These are phyloP conservation scores for Pezicula neosporulosa DNA, from an alignment of 2,329 filamentous ascomycete genomes.

Conservation along the genomic window DNA sequence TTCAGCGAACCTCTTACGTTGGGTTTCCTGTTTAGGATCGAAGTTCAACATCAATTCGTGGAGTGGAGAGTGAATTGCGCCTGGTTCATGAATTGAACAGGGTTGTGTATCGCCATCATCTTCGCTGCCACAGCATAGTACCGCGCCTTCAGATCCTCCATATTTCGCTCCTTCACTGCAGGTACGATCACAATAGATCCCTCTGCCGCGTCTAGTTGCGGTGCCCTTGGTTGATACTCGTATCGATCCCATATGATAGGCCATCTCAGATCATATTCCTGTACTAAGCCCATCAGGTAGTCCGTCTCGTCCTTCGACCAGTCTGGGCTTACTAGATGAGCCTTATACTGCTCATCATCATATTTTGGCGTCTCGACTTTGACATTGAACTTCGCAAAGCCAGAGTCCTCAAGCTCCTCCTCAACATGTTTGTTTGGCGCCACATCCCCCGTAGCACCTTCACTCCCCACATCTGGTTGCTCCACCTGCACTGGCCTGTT, in stretches of 20 bases:
- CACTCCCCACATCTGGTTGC: too few relatives aligned
- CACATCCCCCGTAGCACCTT: slow-evolving; percentile 31
- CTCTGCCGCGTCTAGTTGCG: slow-evolving; percentile 38
- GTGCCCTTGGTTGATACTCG: slow-evolving; percentile 57
- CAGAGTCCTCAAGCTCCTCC: slow-evolving; percentile 49
- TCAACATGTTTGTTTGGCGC: slow-evolving; percentile 34
- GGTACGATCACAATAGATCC: slow-evolving; percentile 50
- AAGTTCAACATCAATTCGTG: slow-evolving; percentile 87
- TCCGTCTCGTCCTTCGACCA: slow-evolving; percentile 96
- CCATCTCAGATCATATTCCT: slow-evolving; percentile 86
- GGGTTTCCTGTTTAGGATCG: slow-evolving; percentile 73
- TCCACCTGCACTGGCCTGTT: slow-evolving; percentile 35
- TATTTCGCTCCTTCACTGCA: slow-evolving; percentile 52
- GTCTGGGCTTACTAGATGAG: slow-evolving; percentile 67
- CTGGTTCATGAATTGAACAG: slow-evolving; percentile 81
- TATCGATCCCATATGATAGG: slow-evolving; percentile 90
- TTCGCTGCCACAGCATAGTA: slow-evolving; percentile 86
- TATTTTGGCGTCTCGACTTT: slow-evolving; percentile 76
- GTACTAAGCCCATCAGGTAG: slow-evolving; percentile 73
- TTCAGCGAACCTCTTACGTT: slow-evolving; percentile 81
- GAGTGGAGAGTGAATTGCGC: slow-evolving; percentile 77
- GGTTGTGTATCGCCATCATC: slow-evolving; percentile 77
- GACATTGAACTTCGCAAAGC: slow-evolving; percentile 86
- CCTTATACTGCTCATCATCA: slow-evolving; percentile 81
- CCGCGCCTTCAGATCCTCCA: slow-evolving; percentile 88